Evolutionary conservation across 1,284 basidiomycete species (phyloP).

Genomic region (Coniferiporia sulphurascens): DNA sequence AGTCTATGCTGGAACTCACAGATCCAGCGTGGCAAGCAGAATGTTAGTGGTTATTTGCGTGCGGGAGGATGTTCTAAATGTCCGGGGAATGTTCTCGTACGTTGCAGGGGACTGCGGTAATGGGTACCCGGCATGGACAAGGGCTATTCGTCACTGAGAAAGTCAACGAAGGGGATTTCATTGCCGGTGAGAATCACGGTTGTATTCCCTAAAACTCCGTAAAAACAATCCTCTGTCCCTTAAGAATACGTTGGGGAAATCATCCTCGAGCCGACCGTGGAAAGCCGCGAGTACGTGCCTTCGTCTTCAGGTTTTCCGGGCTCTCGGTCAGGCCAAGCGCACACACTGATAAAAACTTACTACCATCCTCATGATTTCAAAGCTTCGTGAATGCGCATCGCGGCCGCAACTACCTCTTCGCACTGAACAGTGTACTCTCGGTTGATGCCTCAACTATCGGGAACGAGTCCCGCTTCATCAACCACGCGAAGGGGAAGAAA

Average conservation of each 20-base stretch:
- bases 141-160: constrained; percentile 37
- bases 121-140: constrained; percentile 35
- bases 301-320: background rate
- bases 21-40: constrained; percentile 37
- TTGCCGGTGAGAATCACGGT: constrained; percentile 45
- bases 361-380: constrained; percentile 26
- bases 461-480: constrained; percentile 55
- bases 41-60: constrained; percentile 28
- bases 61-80: constrained; percentile 1
- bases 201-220: background rate
- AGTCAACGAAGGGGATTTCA: constrained; percentile 34
- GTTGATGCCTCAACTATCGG: constrained; percentile 51
- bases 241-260: constrained; percentile 59
- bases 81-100: background rate
- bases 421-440: constrained; percentile 35
- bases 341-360: background rate
- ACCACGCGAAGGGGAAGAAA: constrained; percentile 36
- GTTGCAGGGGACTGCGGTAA: constrained; percentile 29
- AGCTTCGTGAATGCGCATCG: constrained; percentile 36
- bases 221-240: background rate
- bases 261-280: constrained; percentile 36
- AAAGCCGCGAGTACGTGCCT: constrained; percentile 40
- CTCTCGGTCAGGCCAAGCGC: background rate
- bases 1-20: constrained; percentile 36
- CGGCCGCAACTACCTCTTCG: constrained; percentile 53